Conservation (phyloP, 2,329 filamentous ascomycete species). For the Pseudophaeomoniella oleicola region DNA sequence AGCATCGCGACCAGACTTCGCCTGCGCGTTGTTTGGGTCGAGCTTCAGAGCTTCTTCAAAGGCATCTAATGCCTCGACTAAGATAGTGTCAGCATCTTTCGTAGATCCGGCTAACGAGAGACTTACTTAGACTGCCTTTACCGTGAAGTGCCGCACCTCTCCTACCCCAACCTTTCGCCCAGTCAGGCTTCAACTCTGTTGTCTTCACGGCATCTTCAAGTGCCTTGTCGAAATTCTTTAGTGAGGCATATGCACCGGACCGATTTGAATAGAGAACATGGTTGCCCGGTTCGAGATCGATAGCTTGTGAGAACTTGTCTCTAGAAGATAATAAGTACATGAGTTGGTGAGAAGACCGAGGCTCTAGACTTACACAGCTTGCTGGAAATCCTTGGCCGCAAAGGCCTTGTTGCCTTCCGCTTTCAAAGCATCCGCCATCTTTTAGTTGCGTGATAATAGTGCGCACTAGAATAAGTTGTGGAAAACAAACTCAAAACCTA, state of each 20-base stretch:
- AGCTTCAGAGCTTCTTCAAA: conserved; percentile 91
- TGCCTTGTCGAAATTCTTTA: conserved; percentile 74
- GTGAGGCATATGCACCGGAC: conserved; percentile 73
- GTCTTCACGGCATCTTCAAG: conserved; percentile 86
- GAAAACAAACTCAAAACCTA: too few species aligned
- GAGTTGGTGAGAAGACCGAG: neutral
- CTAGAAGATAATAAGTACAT: conserved; percentile 31
- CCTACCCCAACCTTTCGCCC: conserved; percentile 90
- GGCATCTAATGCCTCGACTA: conserved; percentile 68
- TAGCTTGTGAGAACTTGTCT: conserved; percentile 88
- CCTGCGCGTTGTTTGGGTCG: conserved; percentile 80
- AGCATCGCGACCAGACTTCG: conserved; percentile 72
- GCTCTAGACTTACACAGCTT: conserved; percentile 63
- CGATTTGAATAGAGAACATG: conserved; percentile 98
- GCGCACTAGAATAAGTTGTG: too few species aligned
- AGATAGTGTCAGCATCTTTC: conserved; percentile 14
- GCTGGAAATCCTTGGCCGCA: conserved; percentile 88
- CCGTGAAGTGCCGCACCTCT: conserved; percentile 89
- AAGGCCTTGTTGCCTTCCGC: conserved; percentile 98
- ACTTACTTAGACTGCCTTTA: conserved; percentile 51
- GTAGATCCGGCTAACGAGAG: conserved; percentile 23
- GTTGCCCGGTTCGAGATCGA: conserved; percentile 73
- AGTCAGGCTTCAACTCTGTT: conserved; percentile 89
- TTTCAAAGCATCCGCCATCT: conserved; percentile 72
- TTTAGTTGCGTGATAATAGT: too few species aligned